phyloP scores from a whole-genome alignment of 345 rosid genomes.

The Lepidium africanum region DNA sequence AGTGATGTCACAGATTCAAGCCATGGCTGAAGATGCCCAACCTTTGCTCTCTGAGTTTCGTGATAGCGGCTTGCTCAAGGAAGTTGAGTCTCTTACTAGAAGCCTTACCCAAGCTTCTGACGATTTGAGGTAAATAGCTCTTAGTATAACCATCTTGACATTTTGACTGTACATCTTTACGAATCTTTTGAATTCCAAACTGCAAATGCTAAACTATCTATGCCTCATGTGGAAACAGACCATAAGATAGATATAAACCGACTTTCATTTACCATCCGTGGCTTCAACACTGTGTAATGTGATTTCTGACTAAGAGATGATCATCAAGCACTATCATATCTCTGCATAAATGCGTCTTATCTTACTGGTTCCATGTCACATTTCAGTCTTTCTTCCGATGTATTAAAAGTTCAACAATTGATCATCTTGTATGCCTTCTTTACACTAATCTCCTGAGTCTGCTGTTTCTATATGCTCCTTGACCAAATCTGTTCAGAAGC shows the following conservation, averaged over 20 bases:
- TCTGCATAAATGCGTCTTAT: neutral
- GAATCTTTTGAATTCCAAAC: neutral
- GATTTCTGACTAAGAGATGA: neutral
- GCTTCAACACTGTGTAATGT: neutral
- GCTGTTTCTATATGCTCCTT: neutral
- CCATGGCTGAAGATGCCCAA: slow-evolving; percentile 95
- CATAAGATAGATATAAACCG: neutral
- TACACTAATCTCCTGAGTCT: neutral
- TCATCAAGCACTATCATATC: neutral
- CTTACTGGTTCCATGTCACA: neutral
- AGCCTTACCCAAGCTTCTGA: slow-evolving; percentile 83
- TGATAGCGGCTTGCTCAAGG: slow-evolving; percentile 80
- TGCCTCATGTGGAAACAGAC: neutral
- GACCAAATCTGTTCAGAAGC: slow-evolving; percentile 11
- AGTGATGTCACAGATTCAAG: slow-evolving; percentile 88
- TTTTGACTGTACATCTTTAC: neutral
- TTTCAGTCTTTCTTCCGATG: neutral
- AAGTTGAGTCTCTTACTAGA: slow-evolving; percentile 75
- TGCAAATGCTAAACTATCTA: neutral
- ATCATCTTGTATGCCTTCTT: neutral
- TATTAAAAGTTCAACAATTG: neutral
- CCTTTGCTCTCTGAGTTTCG: slow-evolving; percentile 90
- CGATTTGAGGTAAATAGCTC: slow-evolving; percentile 60
- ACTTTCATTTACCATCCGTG: neutral
- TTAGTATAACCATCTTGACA: neutral